Evolutionary conservation across 768 basidiomycete genomes (phyloP).

Genomic region (Cystofilobasidium capitatum): DNA sequence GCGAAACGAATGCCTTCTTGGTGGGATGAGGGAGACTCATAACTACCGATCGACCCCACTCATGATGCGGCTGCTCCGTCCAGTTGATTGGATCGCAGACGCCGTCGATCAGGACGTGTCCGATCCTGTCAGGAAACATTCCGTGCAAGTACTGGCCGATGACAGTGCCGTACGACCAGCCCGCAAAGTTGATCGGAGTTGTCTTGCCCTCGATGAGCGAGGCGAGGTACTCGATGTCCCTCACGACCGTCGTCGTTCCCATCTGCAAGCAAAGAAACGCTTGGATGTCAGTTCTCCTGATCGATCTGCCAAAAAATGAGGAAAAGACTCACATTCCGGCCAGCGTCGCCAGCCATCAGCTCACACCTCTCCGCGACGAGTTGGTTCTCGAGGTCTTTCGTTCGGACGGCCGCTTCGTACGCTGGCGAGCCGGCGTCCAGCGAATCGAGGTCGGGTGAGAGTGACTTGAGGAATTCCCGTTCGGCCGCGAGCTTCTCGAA

Average conservation of each 20-base stretch:
- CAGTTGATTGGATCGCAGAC: slow-evolving; percentile 22
- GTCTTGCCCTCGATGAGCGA: slow-evolving; percentile 7
- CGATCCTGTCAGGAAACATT: slow-evolving; percentile 14
- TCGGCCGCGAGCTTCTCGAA: background rate
- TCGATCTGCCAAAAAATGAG: background rate
- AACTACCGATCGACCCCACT: slow-evolving; percentile 17
- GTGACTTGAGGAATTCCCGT: background rate
- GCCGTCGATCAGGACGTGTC: slow-evolving; percentile 12
- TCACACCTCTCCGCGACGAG: slow-evolving; percentile 18
- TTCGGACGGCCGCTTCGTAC: background rate
- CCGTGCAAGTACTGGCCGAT: slow-evolving; percentile 13
- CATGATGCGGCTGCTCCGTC: slow-evolving; percentile 15
- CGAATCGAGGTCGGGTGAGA: background rate
- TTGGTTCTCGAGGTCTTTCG: slow-evolving; percentile 4
- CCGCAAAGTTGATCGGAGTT: slow-evolving; percentile 19
- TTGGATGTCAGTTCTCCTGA: background rate
- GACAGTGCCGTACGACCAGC: slow-evolving; percentile 20
- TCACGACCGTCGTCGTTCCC: slow-evolving; percentile 19
- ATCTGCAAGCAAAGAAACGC: background rate
- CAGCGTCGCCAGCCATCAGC: background rate
- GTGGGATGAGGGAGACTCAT: background rate
- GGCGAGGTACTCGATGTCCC: slow-evolving; percentile 7
- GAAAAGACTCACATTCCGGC: slow-evolving; percentile 6
- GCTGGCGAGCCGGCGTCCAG: background rate
- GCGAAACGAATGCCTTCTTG: background rate